phyloP scores from a whole-genome alignment of 2,329 filamentous ascomycete species.

The Sordariomycetes sp. region DNA sequence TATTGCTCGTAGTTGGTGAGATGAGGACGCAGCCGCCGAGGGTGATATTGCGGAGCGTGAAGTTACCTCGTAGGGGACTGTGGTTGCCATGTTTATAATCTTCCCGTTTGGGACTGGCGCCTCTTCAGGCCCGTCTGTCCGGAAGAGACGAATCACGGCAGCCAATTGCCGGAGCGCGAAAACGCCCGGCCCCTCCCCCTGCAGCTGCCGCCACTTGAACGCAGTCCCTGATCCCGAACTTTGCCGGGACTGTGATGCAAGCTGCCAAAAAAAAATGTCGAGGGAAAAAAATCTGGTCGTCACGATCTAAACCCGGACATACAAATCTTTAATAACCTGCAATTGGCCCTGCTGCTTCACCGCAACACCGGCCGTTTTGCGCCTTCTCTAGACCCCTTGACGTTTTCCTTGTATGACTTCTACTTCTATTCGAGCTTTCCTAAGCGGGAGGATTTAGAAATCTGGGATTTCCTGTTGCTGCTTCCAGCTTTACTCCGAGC shows the following conservation, averaged over 20 bases:
- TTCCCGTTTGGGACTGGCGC: background rate
- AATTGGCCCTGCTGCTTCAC: background rate
- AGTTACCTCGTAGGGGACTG: background rate
- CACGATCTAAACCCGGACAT: background rate
- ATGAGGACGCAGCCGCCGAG: background rate
- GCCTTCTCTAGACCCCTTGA: constrained; percentile 1
- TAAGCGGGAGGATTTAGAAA: background rate
- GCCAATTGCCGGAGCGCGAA: background rate
- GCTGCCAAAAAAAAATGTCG: constrained; percentile 1
- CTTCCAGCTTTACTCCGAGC: background rate
- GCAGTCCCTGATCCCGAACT: background rate
- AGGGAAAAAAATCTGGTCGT: constrained; percentile 1
- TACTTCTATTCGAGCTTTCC: background rate
- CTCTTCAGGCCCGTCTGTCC: background rate
- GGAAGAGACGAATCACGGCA: background rate
- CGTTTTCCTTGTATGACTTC: background rate
- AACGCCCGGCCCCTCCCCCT: background rate
- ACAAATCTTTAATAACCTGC: constrained; percentile 2
- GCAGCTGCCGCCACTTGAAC: background rate
- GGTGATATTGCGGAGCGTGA: no score
- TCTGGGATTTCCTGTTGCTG: background rate
- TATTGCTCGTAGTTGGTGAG: background rate
- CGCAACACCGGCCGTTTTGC: background rate
- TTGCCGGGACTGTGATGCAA: constrained; percentile 1
- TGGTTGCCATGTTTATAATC: constrained; percentile 4